Conservation (phyloP, 768 basidiomycete genomes). For the Pleurotus djamor region DNA sequence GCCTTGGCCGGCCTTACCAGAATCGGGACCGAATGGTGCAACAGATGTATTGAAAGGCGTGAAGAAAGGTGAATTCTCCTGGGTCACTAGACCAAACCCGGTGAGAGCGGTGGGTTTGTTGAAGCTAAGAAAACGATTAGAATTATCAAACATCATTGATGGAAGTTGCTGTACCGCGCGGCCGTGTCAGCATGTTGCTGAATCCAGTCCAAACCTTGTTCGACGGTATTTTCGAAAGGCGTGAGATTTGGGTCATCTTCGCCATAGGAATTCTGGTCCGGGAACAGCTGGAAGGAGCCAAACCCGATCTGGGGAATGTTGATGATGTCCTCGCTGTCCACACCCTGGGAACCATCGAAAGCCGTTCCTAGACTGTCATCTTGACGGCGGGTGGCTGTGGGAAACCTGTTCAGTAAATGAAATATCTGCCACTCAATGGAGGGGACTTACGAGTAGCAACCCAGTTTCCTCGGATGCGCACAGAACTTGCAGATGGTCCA, state of each 20-base stretch:
- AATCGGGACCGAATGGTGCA: constrained; percentile 16
- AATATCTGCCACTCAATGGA: not conserved
- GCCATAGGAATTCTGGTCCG: constrained; percentile 61
- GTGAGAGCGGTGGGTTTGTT: constrained; percentile 36
- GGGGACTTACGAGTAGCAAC: constrained; percentile 42
- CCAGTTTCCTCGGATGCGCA: constrained; percentile 62
- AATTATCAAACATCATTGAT: constrained; percentile 14
- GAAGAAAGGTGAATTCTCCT: constrained; percentile 47
- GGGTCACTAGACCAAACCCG: constrained; percentile 64
- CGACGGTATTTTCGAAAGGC: constrained; percentile 49
- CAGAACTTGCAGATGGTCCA: constrained; percentile 29
- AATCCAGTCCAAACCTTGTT: constrained; percentile 57
- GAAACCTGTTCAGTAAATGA: constrained; percentile 7
- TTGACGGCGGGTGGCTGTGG: constrained; percentile 46
- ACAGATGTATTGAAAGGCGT: constrained; percentile 57
- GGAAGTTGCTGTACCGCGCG: constrained; percentile 18
- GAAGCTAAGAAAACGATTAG: not conserved
- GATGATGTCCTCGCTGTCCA: constrained; percentile 65
- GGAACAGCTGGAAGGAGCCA: constrained; percentile 62
- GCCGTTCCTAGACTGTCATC: constrained; percentile 41
- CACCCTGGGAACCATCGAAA: constrained; percentile 63
- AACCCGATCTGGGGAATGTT: constrained; percentile 58
- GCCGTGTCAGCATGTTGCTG: constrained; percentile 39
- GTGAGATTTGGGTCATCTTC: constrained; percentile 44
- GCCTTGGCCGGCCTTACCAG: constrained; percentile 5